Base-by-base conservation (phyloP, 2,329 filamentous ascomycete species). In the Aspergillus cejpii region DNA sequence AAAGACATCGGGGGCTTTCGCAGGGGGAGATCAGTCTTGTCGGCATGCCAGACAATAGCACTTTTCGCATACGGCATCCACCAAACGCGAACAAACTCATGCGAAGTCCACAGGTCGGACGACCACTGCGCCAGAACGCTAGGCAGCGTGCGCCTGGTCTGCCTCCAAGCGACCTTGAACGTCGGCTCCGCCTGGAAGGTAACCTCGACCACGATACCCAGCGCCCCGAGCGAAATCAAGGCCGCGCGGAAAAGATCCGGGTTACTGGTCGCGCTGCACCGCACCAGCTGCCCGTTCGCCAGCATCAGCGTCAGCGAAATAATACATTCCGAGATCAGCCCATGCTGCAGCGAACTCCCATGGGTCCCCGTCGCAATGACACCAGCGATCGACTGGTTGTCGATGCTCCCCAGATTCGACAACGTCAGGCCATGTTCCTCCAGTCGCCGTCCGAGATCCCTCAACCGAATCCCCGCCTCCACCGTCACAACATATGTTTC, bases 331-430 rank as follows among this genome's bases (percentile, higher is more conserved):
- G 86, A 91, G 50, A 98, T 74, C 51, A 96, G 75, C 1, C 91
- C 91, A 68, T 97, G 89, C 26, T 71, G 74, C 47, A 94, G 72
- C 44, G 86, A 92, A 59, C 87, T 94, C 34, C 92, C 92, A 65
- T 98, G 92, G 0, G 92, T 97, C 12, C 86, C 90, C 0, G 92
- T 98, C 15, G 86, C 83, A 49, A 97, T 94, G 11, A 89, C 90
- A 21, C 92, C 92, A 1, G 87, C 89, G 50, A 97, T 83, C 47
- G 86, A 92, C 74, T 98, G 92, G 58, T 88, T 81, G 64, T 96
- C 89, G 68, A 98, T 98, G 65, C 88, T 95, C 27, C 92, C 92
- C 37, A 97, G 73, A 64, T 94, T 96, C 21, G 87, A 85, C 78
- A 98, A 84, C 2, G 89, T 88, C 51, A 95, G 75, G 1, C 87